phyloP scores from a whole-genome alignment of 768 basidiomycete genomes.

The Erythrobasidium yunnanense region DNA sequence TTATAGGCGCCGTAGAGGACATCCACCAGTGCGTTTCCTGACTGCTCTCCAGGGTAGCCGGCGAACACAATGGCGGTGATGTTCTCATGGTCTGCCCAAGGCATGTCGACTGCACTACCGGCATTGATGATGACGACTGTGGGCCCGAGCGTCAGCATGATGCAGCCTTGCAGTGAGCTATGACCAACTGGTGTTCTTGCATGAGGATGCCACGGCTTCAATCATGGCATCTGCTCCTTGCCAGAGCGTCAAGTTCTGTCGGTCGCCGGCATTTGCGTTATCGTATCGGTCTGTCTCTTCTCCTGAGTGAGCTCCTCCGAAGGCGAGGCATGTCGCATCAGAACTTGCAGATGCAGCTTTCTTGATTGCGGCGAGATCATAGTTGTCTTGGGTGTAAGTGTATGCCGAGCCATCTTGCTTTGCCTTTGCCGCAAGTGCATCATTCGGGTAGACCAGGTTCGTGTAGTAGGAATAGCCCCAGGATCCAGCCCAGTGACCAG shows the following conservation, averaged over 20 bases:
- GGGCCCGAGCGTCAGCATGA: constrained; percentile 28
- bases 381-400: not conserved
- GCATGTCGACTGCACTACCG: constrained; percentile 49
- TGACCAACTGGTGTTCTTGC: constrained; percentile 50
- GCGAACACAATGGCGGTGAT: constrained; percentile 26
- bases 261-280: constrained; percentile 24
- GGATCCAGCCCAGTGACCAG: not conserved
- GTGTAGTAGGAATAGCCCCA: not conserved
- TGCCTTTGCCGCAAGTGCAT: constrained; percentile 9
- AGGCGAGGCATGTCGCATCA: constrained; percentile 2
- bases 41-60: constrained; percentile 45
- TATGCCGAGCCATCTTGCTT: not conserved
- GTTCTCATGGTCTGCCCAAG: constrained; percentile 21
- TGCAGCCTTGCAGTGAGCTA: not conserved
- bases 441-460: not conserved
- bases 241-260: constrained; percentile 28
- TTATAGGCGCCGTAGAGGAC: constrained; percentile 63
- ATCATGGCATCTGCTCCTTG: constrained; percentile 52
- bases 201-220: constrained; percentile 52
- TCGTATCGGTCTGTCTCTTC: not conserved
- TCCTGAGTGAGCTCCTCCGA: not conserved
- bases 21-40: constrained; percentile 61
- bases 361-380: not conserved
- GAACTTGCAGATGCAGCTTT: not conserved
- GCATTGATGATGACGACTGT: constrained; percentile 62